Evolutionary conservation across 768 basidiomycete genomes (phyloP).

Genomic region (Serpula lacrymans): DNA sequence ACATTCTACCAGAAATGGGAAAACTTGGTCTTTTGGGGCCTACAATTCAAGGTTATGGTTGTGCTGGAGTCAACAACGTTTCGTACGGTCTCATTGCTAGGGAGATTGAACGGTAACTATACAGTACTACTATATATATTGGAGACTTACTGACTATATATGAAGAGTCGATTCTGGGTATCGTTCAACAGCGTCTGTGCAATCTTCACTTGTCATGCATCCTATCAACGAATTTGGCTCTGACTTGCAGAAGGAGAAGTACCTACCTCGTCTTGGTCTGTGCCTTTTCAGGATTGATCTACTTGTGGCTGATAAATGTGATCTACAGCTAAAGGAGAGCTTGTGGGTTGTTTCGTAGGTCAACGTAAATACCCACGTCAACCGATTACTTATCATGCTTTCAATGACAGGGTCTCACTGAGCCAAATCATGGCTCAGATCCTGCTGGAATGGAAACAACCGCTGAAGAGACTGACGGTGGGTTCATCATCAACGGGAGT

Average conservation of each 20-base stretch:
- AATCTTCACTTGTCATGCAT: constrained; percentile 96
- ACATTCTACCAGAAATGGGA: constrained; percentile 88
- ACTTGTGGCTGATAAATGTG: constrained; percentile 7
- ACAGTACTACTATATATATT: background rate
- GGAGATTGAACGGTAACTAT: constrained; percentile 82
- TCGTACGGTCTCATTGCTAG: constrained; percentile 93
- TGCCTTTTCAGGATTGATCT: background rate
- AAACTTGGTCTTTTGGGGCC: constrained; percentile 86
- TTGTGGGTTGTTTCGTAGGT: constrained; percentile 90
- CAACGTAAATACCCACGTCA: constrained; percentile 5
- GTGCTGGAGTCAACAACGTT: constrained; percentile 87
- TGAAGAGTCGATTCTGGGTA: constrained; percentile 92
- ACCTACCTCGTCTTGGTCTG: constrained; percentile 77
- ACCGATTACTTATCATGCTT: background rate
- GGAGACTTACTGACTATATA: constrained; percentile 3
- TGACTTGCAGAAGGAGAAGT: constrained; percentile 87
- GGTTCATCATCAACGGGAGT: constrained; percentile 82
- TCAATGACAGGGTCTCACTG: constrained; percentile 75
- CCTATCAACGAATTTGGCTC: constrained; percentile 87
- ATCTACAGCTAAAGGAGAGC: constrained; percentile 69
- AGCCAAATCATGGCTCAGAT: constrained; percentile 96
- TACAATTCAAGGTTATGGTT: constrained; percentile 91
- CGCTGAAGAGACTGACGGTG: constrained; percentile 81
- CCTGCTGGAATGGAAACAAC: constrained; percentile 97
- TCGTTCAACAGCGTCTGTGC: constrained; percentile 91